These are phyloP conservation scores for Aureobasidium vineae DNA, from an alignment of 2,329 filamentous ascomycete genomes.

Conservation along the genomic window DNA sequence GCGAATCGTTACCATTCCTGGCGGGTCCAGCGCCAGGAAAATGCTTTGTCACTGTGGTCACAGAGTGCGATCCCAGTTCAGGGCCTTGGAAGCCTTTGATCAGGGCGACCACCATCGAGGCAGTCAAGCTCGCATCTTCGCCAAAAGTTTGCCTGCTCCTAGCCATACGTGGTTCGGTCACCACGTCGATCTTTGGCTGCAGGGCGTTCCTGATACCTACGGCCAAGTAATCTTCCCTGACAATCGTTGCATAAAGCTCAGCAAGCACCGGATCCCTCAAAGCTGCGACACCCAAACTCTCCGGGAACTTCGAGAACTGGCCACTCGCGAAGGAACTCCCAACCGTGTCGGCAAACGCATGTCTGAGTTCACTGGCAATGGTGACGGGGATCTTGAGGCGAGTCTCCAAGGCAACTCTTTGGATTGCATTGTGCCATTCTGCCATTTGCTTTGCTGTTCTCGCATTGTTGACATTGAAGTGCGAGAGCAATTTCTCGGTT, in stretches of 20 bases:
- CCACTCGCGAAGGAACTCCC: constrained; percentile 69
- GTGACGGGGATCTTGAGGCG: constrained; percentile 7
- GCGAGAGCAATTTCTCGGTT: constrained; percentile 69
- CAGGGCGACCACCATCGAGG: constrained; percentile 55
- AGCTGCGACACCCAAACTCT: constrained; percentile 64
- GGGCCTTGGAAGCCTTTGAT: constrained; percentile 14
- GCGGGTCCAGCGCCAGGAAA: constrained; percentile 16
- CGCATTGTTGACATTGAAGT: constrained; percentile 63
- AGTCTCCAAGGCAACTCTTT: not conserved
- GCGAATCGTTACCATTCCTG: constrained; percentile 15
- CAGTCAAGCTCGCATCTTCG: constrained; percentile 66
- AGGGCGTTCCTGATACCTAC: constrained; percentile 74
- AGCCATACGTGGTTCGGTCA: constrained; percentile 68
- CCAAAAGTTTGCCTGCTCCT: constrained; percentile 71
- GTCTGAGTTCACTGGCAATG: constrained; percentile 52
- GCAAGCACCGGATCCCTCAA: constrained; percentile 65
- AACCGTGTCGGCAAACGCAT: constrained; percentile 68
- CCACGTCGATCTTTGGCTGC: constrained; percentile 67
- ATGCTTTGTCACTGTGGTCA: constrained; percentile 12
- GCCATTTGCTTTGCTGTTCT: constrained; percentile 66
- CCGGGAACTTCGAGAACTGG: constrained; percentile 73
- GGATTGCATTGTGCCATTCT: constrained; percentile 16
- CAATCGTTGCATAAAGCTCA: constrained; percentile 64
- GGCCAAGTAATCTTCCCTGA: constrained; percentile 63
- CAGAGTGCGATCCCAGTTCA: not conserved